Evolutionary conservation across 345 rosid genomes (phyloP).

Genomic region (Pelargonium nanum): DNA sequence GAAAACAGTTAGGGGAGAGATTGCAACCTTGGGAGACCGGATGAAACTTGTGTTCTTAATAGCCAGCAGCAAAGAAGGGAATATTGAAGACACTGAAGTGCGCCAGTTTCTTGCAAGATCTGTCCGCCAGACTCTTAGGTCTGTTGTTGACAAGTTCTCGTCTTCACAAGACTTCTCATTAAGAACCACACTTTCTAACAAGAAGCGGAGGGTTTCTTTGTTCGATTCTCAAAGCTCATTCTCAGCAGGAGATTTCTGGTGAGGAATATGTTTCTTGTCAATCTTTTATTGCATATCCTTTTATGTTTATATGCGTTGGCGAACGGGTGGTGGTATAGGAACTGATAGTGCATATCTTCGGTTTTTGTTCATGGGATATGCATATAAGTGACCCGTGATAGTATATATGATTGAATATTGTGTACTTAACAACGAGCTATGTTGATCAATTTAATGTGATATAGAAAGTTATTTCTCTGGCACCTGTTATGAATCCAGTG

Average conservation of each 20-base stretch:
- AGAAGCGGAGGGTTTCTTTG: neutral
- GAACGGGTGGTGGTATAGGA: too few species aligned
- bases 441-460: too few species aligned
- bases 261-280: neutral
- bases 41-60: conserved; percentile 35
- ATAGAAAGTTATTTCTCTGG: too few species aligned
- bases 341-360: too few species aligned
- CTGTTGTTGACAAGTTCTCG: conserved; percentile 30
- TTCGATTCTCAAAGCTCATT: neutral
- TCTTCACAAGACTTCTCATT: neutral
- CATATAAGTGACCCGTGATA: too few species aligned
- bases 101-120: conserved; percentile 22
- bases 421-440: too few species aligned
- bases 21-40: conserved; percentile 44
- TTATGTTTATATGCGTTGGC: too few species aligned
- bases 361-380: too few species aligned
- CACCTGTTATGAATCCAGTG: too few species aligned
- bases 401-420: too few species aligned
- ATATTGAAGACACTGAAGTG: neutral
- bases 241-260: neutral
- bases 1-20: conserved; percentile 32
- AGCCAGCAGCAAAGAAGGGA: conserved; percentile 8
- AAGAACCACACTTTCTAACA: too few species aligned
- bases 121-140: conserved; percentile 9
- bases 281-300: too few species aligned